Evolutionary conservation across 2,329 filamentous ascomycete species (phyloP), one percentile per base, ranked within the genome.

Genomic region (Penicillium aurantiogriseum): DNA sequence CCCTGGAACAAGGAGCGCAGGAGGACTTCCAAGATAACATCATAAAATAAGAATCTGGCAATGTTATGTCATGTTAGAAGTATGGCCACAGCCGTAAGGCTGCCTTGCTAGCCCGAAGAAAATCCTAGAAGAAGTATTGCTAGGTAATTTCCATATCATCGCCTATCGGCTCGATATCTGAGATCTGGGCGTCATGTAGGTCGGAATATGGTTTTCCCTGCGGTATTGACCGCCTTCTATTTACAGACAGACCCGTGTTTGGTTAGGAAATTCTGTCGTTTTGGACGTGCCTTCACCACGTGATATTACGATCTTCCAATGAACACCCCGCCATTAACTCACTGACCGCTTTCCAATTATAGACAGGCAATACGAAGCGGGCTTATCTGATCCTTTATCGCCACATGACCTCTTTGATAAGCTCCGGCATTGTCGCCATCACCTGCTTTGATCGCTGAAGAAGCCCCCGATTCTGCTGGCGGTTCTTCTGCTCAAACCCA

Each of bases 1-100:
- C 69, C 70, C 69, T 69, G 44, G 65, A 67, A 65, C 53, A 71
- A 65, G 72, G 70, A 58, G 63, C 33, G 62, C 63, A 67, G 50
- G 64, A 65, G 51, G 60, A 59, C 60, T 66, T 67, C 66, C 65
- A 68, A 61, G 68, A 65, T 62, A 65, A 58, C 63, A 67, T 67
- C 38, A 51, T 66, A 50, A 36, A 36, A 36, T 33, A 19, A 44
- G 1, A 25, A 8, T n/a, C 5, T 51, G 11, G 3, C 15, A 39
- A 25, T 4, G n/a, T 61, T 63, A 69, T 58, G 62, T 59, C 65
- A 71, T 69, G 51, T 13, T 63, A 51, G 39, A 44, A 44, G 27
- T 27, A 33, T 38, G 25, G 47, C 54, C 40, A 66, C 67, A 67
- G 67, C 56, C 59, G 23, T 25, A 10, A 19, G 55, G 57, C 58